phyloP scores from a whole-genome alignment of 2,329 filamentous ascomycete genomes.

The Hymenoscyphus scutula region DNA sequence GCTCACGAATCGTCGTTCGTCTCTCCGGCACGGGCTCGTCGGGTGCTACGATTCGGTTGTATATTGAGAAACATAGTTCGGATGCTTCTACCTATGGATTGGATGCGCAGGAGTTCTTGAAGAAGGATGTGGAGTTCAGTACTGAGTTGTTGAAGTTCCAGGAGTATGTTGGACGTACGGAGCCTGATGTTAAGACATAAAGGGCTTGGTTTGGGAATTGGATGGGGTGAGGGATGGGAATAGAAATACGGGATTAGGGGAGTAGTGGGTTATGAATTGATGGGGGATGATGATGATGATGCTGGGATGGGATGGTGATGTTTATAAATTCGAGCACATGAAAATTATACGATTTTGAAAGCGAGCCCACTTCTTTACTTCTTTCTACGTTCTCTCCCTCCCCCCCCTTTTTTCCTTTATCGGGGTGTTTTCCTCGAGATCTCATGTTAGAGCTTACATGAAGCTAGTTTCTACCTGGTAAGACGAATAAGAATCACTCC shows the following conservation, averaged over 20 bases:
- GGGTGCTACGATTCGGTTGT: conserved; percentile 93
- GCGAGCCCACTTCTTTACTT: no score
- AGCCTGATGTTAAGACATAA: conserved; percentile 96
- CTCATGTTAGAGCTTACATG: no score
- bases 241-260: neutral
- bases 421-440: no score
- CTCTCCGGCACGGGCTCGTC: conserved; percentile 93
- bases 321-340: neutral
- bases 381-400: no score
- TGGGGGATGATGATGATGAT: neutral
- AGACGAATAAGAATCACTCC: no score
- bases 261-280: neutral
- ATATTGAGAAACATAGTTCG: conserved; percentile 91
- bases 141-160: conserved; percentile 87
- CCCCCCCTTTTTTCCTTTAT: no score
- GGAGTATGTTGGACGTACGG: conserved; percentile 86
- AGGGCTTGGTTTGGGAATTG: neutral
- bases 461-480: no score
- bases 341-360: neutral
- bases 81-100: conserved; percentile 74
- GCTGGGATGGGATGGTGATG: neutral
- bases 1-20: conserved; percentile 91
- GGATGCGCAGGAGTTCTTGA: conserved; percentile 91
- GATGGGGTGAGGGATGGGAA: neutral
- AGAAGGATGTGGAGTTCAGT: conserved; percentile 83